phyloP scores from a whole-genome alignment of 2,329 filamentous ascomycete species.

The Cladosporium oxysporum region DNA sequence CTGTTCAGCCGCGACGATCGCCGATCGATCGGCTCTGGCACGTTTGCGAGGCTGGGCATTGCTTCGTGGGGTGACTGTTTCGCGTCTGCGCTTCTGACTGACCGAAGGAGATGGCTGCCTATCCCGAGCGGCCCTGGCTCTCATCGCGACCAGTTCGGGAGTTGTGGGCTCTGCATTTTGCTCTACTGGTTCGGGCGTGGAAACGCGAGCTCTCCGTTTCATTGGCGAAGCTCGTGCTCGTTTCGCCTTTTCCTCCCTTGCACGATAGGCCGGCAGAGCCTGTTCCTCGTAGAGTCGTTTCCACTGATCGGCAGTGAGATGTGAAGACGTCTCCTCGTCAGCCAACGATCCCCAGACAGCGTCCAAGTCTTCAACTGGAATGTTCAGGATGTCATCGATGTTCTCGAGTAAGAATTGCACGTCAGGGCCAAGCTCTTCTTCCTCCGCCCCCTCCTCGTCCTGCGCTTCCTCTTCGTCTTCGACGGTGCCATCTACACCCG shows the following conservation, averaged over 20 bases:
- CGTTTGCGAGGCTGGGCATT: conserved; percentile 12
- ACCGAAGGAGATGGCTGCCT: background rate
- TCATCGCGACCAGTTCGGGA: conserved; percentile 8
- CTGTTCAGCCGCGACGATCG: background rate
- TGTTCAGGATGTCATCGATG: conserved; percentile 28
- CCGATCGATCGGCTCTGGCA: background rate
- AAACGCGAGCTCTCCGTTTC: background rate
- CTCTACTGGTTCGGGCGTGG: conserved; percentile 1
- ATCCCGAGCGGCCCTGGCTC: background rate
- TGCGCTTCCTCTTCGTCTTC: background rate
- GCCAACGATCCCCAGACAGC: conserved; percentile 33
- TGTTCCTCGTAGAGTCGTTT: conserved; percentile 27
- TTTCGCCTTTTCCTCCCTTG: conserved; percentile 12
- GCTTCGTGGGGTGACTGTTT: background rate
- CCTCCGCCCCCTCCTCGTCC: conserved; percentile 1
- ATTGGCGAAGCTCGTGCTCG: background rate
- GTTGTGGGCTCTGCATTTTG: conserved; percentile 5
- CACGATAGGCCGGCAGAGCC: conserved; percentile 30
- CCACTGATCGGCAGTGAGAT: conserved; percentile 20
- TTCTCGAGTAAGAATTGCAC: conserved; percentile 19
- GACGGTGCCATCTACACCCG: background rate
- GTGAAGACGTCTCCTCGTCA: background rate
- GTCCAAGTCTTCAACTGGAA: conserved; percentile 25
- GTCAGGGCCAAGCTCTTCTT: conserved; percentile 11
- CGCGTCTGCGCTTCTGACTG: conserved; percentile 16